Percentiles rank a stretch among this genome's conserved stretches.
These are phyloP conservation scores for Saksenaea oblongispora DNA, from an alignment of 371 early-diverging fungal genomes.

Conservation along the genomic window DNA sequence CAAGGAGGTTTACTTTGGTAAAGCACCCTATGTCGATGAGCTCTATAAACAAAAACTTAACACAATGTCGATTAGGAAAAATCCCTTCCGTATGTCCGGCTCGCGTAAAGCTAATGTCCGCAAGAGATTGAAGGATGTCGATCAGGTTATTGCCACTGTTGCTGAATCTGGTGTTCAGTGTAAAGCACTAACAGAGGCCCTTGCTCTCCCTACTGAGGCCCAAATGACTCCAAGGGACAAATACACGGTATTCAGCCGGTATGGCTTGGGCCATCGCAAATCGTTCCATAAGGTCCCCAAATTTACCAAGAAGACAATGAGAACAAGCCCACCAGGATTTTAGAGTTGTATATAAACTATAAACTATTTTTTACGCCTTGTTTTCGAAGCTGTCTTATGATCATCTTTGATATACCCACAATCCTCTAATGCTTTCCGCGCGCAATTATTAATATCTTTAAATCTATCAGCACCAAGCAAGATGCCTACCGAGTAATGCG, in stretches of 20 bases:
- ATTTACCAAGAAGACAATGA: constrained; percentile 87
- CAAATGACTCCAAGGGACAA: constrained; percentile 91
- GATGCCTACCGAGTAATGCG: constrained; percentile 28
- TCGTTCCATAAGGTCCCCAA: constrained; percentile 95
- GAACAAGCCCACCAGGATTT: constrained; percentile 82
- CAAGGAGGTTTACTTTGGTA: constrained; percentile 77
- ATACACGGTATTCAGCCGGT: constrained; percentile 90
- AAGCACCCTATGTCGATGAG: background rate
- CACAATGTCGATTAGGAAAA: constrained; percentile 54
- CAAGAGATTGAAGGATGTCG: constrained; percentile 89
- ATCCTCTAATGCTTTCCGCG: constrained; percentile 67
- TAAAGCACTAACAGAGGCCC: constrained; percentile 78
- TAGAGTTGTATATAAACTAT: constrained; percentile 23
- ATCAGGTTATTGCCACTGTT: constrained; percentile 84
- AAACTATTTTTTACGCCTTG: constrained; percentile 1
- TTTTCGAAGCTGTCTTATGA: background rate
- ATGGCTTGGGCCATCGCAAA: constrained; percentile 83
- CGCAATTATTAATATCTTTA: constrained; percentile 88
- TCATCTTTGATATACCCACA: constrained; percentile 59
- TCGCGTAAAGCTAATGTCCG: constrained; percentile 94
- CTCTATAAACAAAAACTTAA: background rate
- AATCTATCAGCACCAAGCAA: constrained; percentile 85
- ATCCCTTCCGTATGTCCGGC: constrained; percentile 82
- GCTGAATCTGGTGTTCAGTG: constrained; percentile 86
- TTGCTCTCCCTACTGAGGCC: constrained; percentile 75